phyloP scores from a whole-genome alignment of 331 rosid genomes.

The Rhamnella rubrinervis region DNA sequence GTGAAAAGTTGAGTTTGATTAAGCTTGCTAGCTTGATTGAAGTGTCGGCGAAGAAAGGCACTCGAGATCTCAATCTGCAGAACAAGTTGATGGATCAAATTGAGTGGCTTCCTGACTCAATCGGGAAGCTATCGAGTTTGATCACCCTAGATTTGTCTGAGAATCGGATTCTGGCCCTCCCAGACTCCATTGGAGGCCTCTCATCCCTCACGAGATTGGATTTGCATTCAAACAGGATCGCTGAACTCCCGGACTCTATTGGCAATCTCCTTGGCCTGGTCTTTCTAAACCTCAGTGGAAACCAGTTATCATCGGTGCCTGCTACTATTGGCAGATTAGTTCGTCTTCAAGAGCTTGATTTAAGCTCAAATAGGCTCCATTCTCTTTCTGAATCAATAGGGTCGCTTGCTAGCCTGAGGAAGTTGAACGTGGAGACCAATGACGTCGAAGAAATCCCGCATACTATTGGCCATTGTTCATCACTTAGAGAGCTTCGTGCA shows the following conservation, averaged over 20 bases:
- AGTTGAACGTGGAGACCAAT: constrained; percentile 74
- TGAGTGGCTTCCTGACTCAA: constrained; percentile 81
- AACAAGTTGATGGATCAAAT: constrained; percentile 70
- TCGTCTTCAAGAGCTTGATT: constrained; percentile 71
- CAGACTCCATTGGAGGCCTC: constrained; percentile 72
- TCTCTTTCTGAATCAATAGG: constrained; percentile 69
- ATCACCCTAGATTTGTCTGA: constrained; percentile 77
- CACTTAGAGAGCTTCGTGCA: constrained; percentile 64
- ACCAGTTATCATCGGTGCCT: constrained; percentile 55
- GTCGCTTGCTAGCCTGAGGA: constrained; percentile 59
- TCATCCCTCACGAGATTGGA: constrained; percentile 66
- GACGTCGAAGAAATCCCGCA: constrained; percentile 82
- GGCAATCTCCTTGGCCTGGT: constrained; percentile 68
- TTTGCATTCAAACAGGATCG: constrained; percentile 67
- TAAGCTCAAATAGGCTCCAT: constrained; percentile 69
- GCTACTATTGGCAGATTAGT: constrained; percentile 65
- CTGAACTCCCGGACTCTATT: constrained; percentile 60
- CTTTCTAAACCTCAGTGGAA: constrained; percentile 62
- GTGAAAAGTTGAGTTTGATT: constrained; percentile 75
- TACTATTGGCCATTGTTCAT: constrained; percentile 68
- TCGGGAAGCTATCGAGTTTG: constrained; percentile 77
- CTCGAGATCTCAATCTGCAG: constrained; percentile 57
- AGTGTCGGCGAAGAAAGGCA: constrained; percentile 69
- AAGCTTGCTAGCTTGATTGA: constrained; percentile 80
- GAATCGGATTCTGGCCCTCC: constrained; percentile 65